A percentile compares a stretch with the other conserved stretches of the same genome.
Evolutionary conservation across 2,329 filamentous ascomycete genomes (phyloP).

Genomic region (Trichophyton schoenleinii): DNA sequence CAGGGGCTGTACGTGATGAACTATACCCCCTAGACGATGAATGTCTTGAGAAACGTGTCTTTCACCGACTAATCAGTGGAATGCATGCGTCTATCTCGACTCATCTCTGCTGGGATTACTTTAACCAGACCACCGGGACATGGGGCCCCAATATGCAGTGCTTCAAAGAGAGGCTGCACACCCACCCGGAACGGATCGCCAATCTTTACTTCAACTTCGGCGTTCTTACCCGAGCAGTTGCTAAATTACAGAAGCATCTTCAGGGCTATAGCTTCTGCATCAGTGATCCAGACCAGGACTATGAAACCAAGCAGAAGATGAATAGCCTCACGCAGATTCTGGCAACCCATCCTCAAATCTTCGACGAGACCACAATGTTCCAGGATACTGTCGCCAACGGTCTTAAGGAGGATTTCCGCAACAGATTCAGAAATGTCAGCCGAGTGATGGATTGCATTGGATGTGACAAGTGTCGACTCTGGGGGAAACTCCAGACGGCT

Average conservation of each 20-base stretch:
- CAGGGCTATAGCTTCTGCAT: conserved; percentile 82
- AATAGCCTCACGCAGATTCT: conserved; percentile 61
- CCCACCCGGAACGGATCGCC: conserved; percentile 77
- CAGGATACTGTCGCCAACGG: conserved; percentile 52
- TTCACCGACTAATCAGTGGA: conserved; percentile 85
- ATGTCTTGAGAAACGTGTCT: conserved; percentile 96
- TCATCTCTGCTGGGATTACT: conserved; percentile 88
- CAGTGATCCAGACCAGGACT: conserved; percentile 68
- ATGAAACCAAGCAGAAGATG: conserved; percentile 67
- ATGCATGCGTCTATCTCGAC: conserved; percentile 98
- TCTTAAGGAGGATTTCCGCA: conserved; percentile 92
- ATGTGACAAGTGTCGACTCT: conserved; percentile 95
- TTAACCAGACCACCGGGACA: conserved; percentile 86
- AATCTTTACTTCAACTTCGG: conserved; percentile 99
- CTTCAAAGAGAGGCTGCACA: conserved; percentile 75
- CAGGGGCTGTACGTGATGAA: conserved; percentile 25
- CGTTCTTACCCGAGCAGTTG: conserved; percentile 77
- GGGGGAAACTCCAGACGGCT: conserved; percentile 92
- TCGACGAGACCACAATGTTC: conserved; percentile 94
- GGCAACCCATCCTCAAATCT: conserved; percentile 58
- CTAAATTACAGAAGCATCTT: conserved; percentile 75
- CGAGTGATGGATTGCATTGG: conserved; percentile 97
- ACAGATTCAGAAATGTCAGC: conserved; percentile 92
- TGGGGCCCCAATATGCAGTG: conserved; percentile 87
- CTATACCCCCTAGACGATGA: conserved; percentile 73